Base-by-base conservation (phyloP, 352 stramenopile genomes). In the Ophiocytium majus region DNA sequence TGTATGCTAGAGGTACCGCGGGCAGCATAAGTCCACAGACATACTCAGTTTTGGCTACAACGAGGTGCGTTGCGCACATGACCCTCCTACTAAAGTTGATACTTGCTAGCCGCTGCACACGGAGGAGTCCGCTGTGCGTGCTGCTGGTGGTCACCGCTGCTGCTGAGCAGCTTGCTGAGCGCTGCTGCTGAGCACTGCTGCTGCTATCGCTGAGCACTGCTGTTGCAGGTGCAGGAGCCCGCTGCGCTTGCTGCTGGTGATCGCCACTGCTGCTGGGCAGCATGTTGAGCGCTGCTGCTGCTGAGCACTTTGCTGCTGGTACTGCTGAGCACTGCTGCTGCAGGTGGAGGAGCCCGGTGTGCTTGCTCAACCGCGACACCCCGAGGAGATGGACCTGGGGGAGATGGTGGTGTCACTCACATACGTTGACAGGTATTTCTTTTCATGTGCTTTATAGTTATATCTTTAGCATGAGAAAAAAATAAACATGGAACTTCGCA, bases 371-470 rank as follows among this genome's bases (percentile, higher is more conserved):
- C 43, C 66, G 19, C 76, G 57, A 36, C 76, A 84, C 50, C 37
- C 50, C 9, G 83, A 50, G 31, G 76, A 86, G 71, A 89, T 85
- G 76, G 83, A 89, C 50, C 50, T 90, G 19, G 86, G 83, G 71
- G 86, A 90, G 31, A 89, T 89, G 81, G 84, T 87, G 50, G 50
- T 89, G 31, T 88, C 84, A 50, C 63, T 87, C 32, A 17, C 83
- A 23, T 89, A 89, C 28, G 84, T 89, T 31, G 37, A 89, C 43
- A 83, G 86, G 79, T 76, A 89, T 31, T 82, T n/a, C n/a, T n/a
- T n/a, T n/a, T n/a, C n/a, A n/a, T n/a, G n/a, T n/a, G n/a, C n/a
- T n/a, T n/a, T n/a, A n/a, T n/a, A n/a, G n/a, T n/a, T n/a, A n/a
- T n/a, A n/a, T n/a, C n/a, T n/a, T n/a, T n/a, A n/a, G n/a, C n/a